phyloP scores from a whole-genome alignment of 2,329 filamentous ascomycete species.

The Phialophora verrucosa region DNA sequence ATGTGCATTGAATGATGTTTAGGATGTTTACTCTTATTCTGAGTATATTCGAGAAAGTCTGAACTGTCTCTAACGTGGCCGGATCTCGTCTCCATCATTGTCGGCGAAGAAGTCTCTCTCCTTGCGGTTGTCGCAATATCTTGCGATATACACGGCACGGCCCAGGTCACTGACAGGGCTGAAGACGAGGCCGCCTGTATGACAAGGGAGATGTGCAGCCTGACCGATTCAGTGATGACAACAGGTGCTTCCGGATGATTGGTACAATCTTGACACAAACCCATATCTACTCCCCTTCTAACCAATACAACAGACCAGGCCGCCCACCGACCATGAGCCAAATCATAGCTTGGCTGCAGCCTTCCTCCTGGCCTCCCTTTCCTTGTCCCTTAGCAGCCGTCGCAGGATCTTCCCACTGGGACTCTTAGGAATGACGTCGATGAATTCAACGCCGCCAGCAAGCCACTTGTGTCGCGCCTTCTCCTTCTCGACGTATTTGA shows the following conservation, averaged over 20 bases:
- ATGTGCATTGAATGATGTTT: background rate
- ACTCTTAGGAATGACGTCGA: constrained; percentile 65
- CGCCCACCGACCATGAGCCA: background rate
- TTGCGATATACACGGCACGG: background rate
- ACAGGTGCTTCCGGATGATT: background rate
- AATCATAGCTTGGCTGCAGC: constrained; percentile 69
- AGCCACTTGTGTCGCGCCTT: constrained; percentile 69
- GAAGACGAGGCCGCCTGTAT: background rate
- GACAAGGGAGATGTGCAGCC: background rate
- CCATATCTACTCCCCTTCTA: background rate
- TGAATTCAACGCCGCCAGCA: constrained; percentile 64
- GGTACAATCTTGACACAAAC: background rate
- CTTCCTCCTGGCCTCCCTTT: constrained; percentile 70
- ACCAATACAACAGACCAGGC: background rate
- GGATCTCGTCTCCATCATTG: background rate
- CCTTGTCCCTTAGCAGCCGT: constrained; percentile 72
- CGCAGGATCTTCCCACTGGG: constrained; percentile 68
- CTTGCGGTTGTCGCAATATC: background rate
- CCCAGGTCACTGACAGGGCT: background rate
- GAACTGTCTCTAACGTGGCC: background rate
- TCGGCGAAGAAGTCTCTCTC: background rate
- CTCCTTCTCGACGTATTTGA: constrained; percentile 64
- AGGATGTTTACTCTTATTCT: background rate
- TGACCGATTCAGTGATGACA: background rate
- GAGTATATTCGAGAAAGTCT: background rate